phyloP scores from a whole-genome alignment of 495 filamentous ascomycete species.

The Neurospora sp. region DNA sequence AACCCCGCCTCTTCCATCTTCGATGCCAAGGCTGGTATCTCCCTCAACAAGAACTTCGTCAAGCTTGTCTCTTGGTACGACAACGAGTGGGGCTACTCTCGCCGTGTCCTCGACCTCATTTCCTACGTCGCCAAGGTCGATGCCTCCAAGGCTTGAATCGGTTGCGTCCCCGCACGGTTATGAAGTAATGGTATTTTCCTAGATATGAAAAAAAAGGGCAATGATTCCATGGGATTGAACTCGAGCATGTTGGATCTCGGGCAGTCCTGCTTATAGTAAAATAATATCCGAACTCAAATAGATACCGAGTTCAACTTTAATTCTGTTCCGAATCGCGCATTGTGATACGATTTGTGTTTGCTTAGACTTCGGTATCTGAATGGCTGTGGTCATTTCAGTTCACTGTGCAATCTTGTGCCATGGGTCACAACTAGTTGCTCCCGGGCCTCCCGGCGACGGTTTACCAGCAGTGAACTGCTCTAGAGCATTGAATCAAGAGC shows the following conservation, averaged over 20 bases:
- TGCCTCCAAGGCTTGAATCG: conserved; percentile 29
- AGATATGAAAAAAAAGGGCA: neutral
- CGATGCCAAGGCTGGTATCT: conserved; percentile 98
- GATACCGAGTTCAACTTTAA: neutral
- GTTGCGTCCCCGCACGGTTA: conserved; percentile 11
- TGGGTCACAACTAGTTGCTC: neutral
- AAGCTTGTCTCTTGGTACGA: conserved; percentile 99
- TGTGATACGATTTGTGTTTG: neutral
- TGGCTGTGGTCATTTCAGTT: neutral
- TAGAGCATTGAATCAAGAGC: neutral
- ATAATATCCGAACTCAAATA: conserved; percentile 1
- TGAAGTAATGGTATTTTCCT: conserved; percentile 3
- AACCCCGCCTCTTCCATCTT: conserved; percentile 92
- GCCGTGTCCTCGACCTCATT: conserved; percentile 95
- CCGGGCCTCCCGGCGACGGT: neutral
- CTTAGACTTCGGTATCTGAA: neutral
- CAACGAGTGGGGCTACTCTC: conserved; percentile 82
- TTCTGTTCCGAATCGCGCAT: neutral
- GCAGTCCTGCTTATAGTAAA: neutral
- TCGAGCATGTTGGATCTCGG: neutral
- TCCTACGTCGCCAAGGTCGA: conserved; percentile 89
- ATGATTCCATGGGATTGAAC: neutral
- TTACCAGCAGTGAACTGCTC: neutral
- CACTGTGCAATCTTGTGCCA: neutral
- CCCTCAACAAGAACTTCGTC: conserved; percentile 95